Conservation (phyloP, 2,329 filamentous ascomycete species). For the Colletotrichum endophyticum region DNA sequence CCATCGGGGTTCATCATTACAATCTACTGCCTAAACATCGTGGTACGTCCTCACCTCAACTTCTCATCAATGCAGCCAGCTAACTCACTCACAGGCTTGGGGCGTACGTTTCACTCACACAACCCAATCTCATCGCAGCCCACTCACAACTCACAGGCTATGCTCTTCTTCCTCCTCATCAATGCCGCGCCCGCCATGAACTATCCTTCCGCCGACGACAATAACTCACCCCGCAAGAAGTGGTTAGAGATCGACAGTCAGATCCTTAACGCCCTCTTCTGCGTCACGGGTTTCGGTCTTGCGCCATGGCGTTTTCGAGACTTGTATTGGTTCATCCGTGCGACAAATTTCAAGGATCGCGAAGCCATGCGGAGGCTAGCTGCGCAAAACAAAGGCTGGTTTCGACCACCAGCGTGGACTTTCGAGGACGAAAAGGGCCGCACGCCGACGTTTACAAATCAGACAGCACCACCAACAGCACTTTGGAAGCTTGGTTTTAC, state of each 20-base stretch:
- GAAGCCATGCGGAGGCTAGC: constrained; percentile 25
- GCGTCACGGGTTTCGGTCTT: constrained; percentile 83
- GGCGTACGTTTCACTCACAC: constrained; percentile 24
- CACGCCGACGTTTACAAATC: constrained; percentile 22
- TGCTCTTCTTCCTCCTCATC: constrained; percentile 33
- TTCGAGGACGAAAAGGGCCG: constrained; percentile 8
- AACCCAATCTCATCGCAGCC: not conserved
- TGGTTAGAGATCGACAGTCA: constrained; percentile 21
- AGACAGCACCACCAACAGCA: constrained; percentile 24
- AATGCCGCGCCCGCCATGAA: constrained; percentile 27
- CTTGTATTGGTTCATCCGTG: constrained; percentile 22
- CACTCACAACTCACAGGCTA: constrained; percentile 22
- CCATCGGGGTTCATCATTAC: constrained; percentile 31
- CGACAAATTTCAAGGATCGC: constrained; percentile 20
- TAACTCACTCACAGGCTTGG: constrained; percentile 23
- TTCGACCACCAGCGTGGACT: constrained; percentile 29
- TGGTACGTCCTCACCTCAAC: constrained; percentile 20
- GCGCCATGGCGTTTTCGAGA: constrained; percentile 68
- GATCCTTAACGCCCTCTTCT: constrained; percentile 74
- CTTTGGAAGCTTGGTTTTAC: constrained; percentile 28
- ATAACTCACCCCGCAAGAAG: constrained; percentile 22
- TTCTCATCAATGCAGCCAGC: not conserved
- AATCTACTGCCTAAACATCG: constrained; percentile 32
- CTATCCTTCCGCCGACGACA: constrained; percentile 20
- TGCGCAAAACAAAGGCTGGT: constrained; percentile 29